Evolutionary conservation across 129 eudicot genomes (phyloP), one percentile per base, ranked within the genome.

Genomic region (Scalesia atractyloides): DNA sequence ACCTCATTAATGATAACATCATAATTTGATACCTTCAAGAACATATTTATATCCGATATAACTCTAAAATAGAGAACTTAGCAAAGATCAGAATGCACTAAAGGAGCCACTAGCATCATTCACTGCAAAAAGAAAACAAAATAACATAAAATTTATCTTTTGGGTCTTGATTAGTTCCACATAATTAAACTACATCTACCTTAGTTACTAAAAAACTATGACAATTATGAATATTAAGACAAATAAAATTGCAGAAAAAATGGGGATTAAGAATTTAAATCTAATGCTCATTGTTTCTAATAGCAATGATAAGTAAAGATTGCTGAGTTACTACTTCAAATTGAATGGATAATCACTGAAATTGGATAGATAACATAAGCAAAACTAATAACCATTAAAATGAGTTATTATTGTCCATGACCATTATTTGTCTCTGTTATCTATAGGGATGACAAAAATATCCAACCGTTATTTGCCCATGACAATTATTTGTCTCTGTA

Each of bases 221-320:
- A 50, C 16, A 48, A 0, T 47, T 47, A 17, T 37, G 63, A 37
- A 56, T 30, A 47, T 36, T 7, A 63, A 48, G 30, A 53, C 18
- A 73, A 48, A 1, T 18, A 44, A 60, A 37, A 39, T 12, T 64
- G 48, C 69, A 64, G 19, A 19, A 56, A 30, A n/a, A n/a, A n/a
- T n/a, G n/a, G n/a, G n/a, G n/a, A n/a, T n/a, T n/a, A n/a, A n/a
- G n/a, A n/a, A n/a, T n/a, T n/a, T n/a, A n/a, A n/a, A n/a, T n/a
- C n/a, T n/a, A n/a, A n/a, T n/a, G 24, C 86, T 86, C 97, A 91
- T 91, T 61, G 15, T 83, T 17, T 66, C 51, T 24, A n/a, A n/a
- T n/a, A n/a, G n/a, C n/a, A n/a, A n/a, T n/a, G n/a, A n/a, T n/a
- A n/a, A n/a, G n/a, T 22, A 67, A 67, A 14, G 22, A 17, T n/a